These are phyloP conservation scores for Blastobotrys malaysiensis DNA, from an alignment of 1,139 yeast genomes.

Conservation along the genomic window DNA sequence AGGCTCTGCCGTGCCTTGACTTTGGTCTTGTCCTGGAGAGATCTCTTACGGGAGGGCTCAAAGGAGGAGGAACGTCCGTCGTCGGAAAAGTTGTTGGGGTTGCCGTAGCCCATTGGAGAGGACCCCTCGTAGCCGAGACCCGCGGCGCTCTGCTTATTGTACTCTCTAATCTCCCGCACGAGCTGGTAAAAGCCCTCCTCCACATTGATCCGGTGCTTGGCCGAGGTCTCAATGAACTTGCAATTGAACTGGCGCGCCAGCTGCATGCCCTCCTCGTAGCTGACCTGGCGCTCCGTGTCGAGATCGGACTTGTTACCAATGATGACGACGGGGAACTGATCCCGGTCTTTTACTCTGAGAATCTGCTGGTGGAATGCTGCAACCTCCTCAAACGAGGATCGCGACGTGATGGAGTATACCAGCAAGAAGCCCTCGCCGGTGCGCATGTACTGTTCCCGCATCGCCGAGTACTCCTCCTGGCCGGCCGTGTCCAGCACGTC, in stretches of 20 bases:
- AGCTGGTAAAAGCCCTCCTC: constrained; percentile 84
- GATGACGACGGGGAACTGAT: constrained; percentile 35
- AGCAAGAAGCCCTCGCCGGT: constrained; percentile 89
- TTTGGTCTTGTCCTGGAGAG: neutral
- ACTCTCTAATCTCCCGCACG: constrained; percentile 57
- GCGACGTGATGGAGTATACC: constrained; percentile 86
- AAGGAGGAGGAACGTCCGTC: neutral
- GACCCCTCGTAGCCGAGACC: neutral
- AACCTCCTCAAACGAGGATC: constrained; percentile 76
- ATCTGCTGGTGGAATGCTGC: constrained; percentile 84
- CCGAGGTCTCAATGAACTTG: constrained; percentile 87
- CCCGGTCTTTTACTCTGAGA: constrained; percentile 67
- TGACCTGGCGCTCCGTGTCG: constrained; percentile 43
- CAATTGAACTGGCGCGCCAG: constrained; percentile 67
- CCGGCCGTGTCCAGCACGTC: constrained; percentile 98
- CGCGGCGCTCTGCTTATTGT: constrained; percentile 24
- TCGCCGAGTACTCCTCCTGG: constrained; percentile 93
- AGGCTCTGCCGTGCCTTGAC: neutral
- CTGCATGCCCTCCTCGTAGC: constrained; percentile 73
- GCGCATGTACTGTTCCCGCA: constrained; percentile 90
- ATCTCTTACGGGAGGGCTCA: neutral
- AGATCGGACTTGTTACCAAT: constrained; percentile 34
- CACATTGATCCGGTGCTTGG: constrained; percentile 88
- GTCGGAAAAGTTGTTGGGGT: neutral
- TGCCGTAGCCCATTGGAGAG: neutral